These are phyloP conservation scores for Suhomyces kilbournensis DNA, from an alignment of 805 yeast species.

Conservation along the genomic window DNA sequence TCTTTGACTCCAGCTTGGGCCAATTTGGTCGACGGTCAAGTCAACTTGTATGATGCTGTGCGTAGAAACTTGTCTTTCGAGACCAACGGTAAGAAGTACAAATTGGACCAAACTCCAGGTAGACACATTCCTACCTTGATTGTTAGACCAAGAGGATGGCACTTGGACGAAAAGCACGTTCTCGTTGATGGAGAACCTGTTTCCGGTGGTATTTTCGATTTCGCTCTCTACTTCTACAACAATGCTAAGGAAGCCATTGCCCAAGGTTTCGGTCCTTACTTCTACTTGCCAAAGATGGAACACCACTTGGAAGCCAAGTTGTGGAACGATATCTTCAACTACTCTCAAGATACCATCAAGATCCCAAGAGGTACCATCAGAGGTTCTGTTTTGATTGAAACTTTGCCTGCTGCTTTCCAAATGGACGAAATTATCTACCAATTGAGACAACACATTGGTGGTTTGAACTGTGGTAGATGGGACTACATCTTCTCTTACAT, in stretches of 20 bases:
- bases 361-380: conserved; percentile 74
- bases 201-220: conserved; percentile 74
- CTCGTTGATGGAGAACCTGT: conserved; percentile 73
- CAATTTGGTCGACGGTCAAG: conserved; percentile 78
- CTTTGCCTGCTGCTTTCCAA: conserved; percentile 83
- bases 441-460: conserved; percentile 72
- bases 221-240: conserved; percentile 74
- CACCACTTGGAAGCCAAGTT: conserved; percentile 78
- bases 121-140: conserved; percentile 72
- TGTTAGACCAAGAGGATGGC: conserved; percentile 90
- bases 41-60: conserved; percentile 71
- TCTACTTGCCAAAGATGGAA: conserved; percentile 83
- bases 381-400: conserved; percentile 79
- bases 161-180: conserved; percentile 71
- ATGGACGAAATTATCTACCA: conserved; percentile 82
- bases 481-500: conserved; percentile 82
- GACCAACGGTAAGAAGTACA: conserved; percentile 44
- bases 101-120: conserved; percentile 44
- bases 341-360: conserved; percentile 67
- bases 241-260: conserved; percentile 61
- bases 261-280: conserved; percentile 76
- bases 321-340: conserved; percentile 79
- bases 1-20: conserved; percentile 83
- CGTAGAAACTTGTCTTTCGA: conserved; percentile 54
- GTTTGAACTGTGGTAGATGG: conserved; percentile 88